These are phyloP conservation scores for Colletotrichum endophyticum DNA, from an alignment of 2,329 filamentous ascomycete genomes.

Conservation along the genomic window DNA sequence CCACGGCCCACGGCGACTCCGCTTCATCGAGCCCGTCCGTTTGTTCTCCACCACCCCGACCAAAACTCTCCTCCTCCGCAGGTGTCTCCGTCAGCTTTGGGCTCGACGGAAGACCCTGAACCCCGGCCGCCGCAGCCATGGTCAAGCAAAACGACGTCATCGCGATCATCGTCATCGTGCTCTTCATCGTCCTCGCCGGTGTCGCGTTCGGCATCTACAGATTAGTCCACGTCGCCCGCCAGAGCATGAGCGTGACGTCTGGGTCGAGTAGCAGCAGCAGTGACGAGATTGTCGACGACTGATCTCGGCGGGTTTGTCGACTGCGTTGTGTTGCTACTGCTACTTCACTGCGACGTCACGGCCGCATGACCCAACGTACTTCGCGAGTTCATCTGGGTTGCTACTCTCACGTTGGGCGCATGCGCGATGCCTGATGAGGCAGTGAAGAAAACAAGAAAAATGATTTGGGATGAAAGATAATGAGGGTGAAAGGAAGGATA, in stretches of 20 bases:
- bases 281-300: slow-evolving; percentile 28
- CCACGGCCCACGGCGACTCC: slow-evolving; percentile 1
- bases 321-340: neutral
- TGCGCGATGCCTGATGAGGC: neutral
- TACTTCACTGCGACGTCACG: neutral
- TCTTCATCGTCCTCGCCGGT: slow-evolving; percentile 65
- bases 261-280: slow-evolving; percentile 32
- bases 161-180: slow-evolving; percentile 70
- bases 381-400: neutral
- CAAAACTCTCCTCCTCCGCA: neutral
- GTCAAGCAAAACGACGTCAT: slow-evolving; percentile 71
- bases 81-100: neutral
- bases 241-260: slow-evolving; percentile 44
- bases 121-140: slow-evolving; percentile 45
- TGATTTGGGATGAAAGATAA: neutral
- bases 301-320: neutral
- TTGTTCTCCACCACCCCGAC: neutral
- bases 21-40: neutral
- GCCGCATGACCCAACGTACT: neutral
- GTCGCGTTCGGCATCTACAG: slow-evolving; percentile 70
- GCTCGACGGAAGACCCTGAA: neutral
- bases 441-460: neutral
- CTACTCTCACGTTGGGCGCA: neutral
- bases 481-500: neutral
- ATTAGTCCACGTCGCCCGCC: slow-evolving; percentile 58